A percentile compares a stretch with the other conserved stretches of the same genome.
phyloP scores from a whole-genome alignment of 2,329 filamentous ascomycete species.

The Trichoderma polysporum region DNA sequence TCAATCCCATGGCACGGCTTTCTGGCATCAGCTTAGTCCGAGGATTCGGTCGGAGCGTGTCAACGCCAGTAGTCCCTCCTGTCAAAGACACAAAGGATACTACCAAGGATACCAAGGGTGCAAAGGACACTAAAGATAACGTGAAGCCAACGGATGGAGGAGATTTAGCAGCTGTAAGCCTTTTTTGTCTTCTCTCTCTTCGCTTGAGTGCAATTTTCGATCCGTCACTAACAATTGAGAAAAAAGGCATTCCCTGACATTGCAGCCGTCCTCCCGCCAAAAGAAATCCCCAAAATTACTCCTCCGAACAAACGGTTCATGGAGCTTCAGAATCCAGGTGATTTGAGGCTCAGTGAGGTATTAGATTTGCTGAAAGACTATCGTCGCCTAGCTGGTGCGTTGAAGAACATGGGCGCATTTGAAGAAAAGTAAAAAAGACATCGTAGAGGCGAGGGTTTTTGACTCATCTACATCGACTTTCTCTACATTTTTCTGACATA shows the following conservation, averaged over 20 bases:
- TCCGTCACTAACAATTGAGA: slow-evolving; percentile 8
- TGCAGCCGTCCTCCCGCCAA: slow-evolving; percentile 54
- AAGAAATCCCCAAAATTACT: slow-evolving; percentile 54
- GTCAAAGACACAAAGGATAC: slow-evolving; percentile 3
- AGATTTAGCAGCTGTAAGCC: slow-evolving; percentile 57
- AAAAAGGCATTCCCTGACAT: slow-evolving; percentile 61
- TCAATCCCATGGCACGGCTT: slow-evolving; percentile 81
- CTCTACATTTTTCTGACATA: not conserved
- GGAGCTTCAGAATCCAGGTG: slow-evolving; percentile 66
- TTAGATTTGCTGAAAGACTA: slow-evolving; percentile 72
- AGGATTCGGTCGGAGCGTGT: slow-evolving; percentile 64
- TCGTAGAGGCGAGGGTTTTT: not conserved
- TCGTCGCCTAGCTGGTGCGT: slow-evolving; percentile 63
- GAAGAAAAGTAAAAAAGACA: slow-evolving; percentile 39
- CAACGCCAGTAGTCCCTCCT: slow-evolving; percentile 38
- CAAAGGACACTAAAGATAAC: slow-evolving; percentile 34
- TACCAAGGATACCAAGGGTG: not conserved
- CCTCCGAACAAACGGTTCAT: slow-evolving; percentile 73
- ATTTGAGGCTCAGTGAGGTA: slow-evolving; percentile 72
- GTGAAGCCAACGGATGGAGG: slow-evolving; percentile 49
- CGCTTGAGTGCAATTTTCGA: too few relatives aligned
- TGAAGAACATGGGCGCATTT: slow-evolving; percentile 64
- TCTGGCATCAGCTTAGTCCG: slow-evolving; percentile 72
- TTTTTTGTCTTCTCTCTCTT: not conserved
- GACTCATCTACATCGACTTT: not conserved